Conservation (phyloP, 1,139 yeast genomes). For the Magnusiomyces suaveolens region DNA sequence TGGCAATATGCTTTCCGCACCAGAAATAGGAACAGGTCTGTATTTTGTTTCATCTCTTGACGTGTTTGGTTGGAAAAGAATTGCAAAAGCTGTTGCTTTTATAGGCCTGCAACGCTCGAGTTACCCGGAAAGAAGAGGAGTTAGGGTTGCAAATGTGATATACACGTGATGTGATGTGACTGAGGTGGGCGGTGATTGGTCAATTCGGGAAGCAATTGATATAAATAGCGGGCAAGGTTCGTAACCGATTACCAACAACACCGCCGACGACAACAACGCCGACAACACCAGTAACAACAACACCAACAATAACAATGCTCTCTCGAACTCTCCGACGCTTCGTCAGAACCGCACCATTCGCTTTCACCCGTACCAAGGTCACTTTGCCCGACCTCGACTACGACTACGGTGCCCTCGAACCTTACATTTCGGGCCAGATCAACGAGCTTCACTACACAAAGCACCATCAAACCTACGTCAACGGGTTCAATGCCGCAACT, state of each 20-base stretch:
- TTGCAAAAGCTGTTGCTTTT: not conserved
- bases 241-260: no score
- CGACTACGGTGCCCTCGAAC: slow-evolving; percentile 85
- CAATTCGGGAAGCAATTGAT: no score
- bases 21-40: slow-evolving; percentile 8
- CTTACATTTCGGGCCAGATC: slow-evolving; percentile 79
- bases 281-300: no score
- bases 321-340: no score
- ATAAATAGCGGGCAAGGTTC: no score
- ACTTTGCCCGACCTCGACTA: slow-evolving; percentile 71
- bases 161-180: no score
- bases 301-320: no score
- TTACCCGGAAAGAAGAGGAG: not conserved
- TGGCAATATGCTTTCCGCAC: slow-evolving; percentile 2
- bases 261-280: no score
- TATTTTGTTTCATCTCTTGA: slow-evolving; percentile 5
- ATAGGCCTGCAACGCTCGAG: not conserved
- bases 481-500: slow-evolving; percentile 72
- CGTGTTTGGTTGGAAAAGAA: not conserved
- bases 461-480: slow-evolving; percentile 93
- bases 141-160: not conserved
- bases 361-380: slow-evolving; percentile 37
- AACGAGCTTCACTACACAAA: slow-evolving; percentile 81
- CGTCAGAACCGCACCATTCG: no score
- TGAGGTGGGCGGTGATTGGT: no score